Percentiles rank a stretch among this genome's conserved stretches.
These are phyloP conservation scores for Tylopilus orsonianus DNA, from an alignment of 1,284 basidiomycete genomes.

Conservation along the genomic window DNA sequence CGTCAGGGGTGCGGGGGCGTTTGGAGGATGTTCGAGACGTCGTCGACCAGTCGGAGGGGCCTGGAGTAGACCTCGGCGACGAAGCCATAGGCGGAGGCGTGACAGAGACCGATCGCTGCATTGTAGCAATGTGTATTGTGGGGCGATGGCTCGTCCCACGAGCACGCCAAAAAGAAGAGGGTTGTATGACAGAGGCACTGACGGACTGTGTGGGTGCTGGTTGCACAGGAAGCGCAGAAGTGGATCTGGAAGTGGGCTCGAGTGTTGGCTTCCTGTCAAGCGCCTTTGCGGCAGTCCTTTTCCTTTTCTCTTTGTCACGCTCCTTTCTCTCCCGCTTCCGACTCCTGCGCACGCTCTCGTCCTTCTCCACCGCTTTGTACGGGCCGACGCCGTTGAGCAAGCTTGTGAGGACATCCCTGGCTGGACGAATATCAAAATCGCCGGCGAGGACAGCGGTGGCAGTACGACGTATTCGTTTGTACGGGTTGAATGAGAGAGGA, in stretches of 20 bases:
- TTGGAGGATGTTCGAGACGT: conserved; percentile 77
- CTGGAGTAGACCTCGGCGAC: conserved; percentile 68
- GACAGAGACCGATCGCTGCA: conserved; percentile 68
- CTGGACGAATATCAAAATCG: conserved; percentile 61
- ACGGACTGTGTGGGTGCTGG: conserved; percentile 24
- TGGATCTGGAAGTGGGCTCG: conserved; percentile 20
- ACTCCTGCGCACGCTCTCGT: conserved; percentile 49
- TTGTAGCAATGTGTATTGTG: conserved; percentile 62
- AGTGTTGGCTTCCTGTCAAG: conserved; percentile 26
- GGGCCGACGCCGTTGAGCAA: conserved; percentile 70
- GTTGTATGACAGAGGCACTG: conserved; percentile 28
- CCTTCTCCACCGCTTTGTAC: conserved; percentile 60
- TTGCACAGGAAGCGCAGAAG: conserved; percentile 28
- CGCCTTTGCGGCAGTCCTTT: conserved; percentile 13
- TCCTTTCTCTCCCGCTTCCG: conserved; percentile 54
- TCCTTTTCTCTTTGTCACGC: conserved; percentile 43
- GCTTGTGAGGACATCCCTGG: conserved; percentile 74
- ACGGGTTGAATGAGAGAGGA: conserved; percentile 29
- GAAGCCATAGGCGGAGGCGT: conserved; percentile 68
- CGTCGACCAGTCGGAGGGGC: conserved; percentile 66
- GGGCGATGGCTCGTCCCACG: conserved; percentile 64
- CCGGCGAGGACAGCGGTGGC: conserved; percentile 75
- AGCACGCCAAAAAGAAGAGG: conserved; percentile 59
- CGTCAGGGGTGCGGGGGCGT: conserved; percentile 65
- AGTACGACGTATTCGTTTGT: conserved; percentile 60